Conservation (phyloP, 2,329 filamentous ascomycete genomes). For the Exserohilum rostratum region DNA sequence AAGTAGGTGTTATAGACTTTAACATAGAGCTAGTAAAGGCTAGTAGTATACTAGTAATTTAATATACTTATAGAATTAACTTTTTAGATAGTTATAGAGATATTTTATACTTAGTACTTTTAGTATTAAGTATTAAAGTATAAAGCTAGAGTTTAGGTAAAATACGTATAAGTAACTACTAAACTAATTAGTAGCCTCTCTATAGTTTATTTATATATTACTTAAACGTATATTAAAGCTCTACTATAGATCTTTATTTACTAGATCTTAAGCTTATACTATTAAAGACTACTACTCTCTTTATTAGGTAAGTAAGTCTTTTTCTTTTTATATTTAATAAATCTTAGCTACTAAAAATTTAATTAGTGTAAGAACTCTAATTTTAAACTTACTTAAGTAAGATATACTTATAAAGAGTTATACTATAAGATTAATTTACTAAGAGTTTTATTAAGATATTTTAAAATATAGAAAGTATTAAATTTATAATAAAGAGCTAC, state of each 20-base stretch:
- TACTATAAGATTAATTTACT: background rate
- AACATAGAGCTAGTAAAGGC: background rate
- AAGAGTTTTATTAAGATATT: too few species aligned
- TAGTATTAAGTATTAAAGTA: background rate
- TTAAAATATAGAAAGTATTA: too few species aligned
- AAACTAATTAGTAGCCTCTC: background rate
- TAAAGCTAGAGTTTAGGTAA: background rate
- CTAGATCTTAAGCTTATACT: background rate
- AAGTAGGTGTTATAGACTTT: background rate
- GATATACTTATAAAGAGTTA: background rate
- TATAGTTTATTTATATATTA: slow-evolving; percentile 1
- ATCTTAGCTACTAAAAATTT: background rate
- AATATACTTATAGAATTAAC: background rate
- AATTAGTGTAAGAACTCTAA: background rate
- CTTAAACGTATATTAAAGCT: background rate
- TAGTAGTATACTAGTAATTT: background rate
- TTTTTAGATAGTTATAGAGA: background rate
- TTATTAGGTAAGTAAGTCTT: background rate
- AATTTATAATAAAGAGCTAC: too few species aligned
- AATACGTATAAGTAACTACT: slow-evolving; percentile 2
- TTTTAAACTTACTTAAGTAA: background rate
- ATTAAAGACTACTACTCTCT: background rate
- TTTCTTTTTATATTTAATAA: background rate
- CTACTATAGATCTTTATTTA: background rate
- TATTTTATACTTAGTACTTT: background rate